Evolutionary conservation across 345 rosid genomes (phyloP).

Genomic region (Brassica incana): DNA sequence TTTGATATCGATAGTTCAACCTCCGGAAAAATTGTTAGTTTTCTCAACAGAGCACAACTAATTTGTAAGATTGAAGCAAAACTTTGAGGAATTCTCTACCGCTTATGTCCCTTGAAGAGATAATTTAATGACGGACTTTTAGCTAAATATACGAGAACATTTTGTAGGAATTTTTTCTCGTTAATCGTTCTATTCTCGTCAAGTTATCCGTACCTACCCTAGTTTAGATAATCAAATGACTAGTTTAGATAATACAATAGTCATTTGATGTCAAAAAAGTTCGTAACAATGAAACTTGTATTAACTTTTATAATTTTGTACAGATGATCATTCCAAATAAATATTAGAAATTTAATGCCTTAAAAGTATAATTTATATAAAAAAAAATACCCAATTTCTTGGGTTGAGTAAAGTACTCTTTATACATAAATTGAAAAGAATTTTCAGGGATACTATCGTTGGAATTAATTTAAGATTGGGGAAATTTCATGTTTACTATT

Average conservation of each 20-base stretch:
- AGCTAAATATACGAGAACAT: background rate
- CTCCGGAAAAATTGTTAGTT: background rate
- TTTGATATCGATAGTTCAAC: background rate
- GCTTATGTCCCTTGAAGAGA: background rate
- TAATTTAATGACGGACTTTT: too few species aligned
- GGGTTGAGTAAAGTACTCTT: background rate
- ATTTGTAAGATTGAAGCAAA: background rate
- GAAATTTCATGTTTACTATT: too few species aligned
- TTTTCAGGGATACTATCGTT: background rate
- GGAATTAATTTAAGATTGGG: background rate
- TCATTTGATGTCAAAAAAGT: too few species aligned
- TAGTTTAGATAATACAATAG: too few species aligned
- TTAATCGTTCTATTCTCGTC: background rate
- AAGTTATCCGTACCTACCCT: too few species aligned
- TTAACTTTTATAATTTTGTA: background rate
- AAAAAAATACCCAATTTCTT: background rate
- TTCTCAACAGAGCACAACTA: background rate
- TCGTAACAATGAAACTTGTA: background rate
- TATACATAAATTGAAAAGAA: background rate
- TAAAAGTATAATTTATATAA: background rate
- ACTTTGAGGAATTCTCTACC: background rate
- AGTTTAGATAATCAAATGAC: too few species aligned
- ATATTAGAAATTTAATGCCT: background rate
- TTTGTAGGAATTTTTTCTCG: background rate
- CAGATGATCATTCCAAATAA: conserved; percentile 1